phyloP scores from a whole-genome alignment of 2,329 filamentous ascomycete species.

The Phoma herbarum region DNA sequence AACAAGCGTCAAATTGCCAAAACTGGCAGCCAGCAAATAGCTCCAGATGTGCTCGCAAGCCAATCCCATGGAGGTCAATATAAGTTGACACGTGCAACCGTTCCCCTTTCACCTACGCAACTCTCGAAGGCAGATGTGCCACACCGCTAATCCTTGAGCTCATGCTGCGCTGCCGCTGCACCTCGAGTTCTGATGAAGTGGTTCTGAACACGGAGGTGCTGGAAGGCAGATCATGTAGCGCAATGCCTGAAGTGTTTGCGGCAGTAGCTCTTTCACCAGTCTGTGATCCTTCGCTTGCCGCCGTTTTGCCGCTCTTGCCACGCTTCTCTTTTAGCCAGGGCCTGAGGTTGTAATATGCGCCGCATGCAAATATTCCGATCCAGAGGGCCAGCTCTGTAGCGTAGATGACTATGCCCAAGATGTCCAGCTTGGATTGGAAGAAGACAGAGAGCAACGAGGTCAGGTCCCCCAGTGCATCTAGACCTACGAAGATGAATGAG shows the following conservation, averaged over 20 bases:
- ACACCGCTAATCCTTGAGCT: constrained; percentile 14
- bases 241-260: constrained; percentile 38
- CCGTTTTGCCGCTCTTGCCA: background rate
- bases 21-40: constrained; percentile 8
- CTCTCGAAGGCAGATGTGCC: constrained; percentile 16
- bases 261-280: constrained; percentile 2
- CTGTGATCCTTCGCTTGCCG: constrained; percentile 2
- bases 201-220: constrained; percentile 72
- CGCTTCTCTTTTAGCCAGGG: constrained; percentile 63
- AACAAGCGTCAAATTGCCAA: background rate
- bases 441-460: constrained; percentile 72
- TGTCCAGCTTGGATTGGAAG: constrained; percentile 66
- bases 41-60: background rate
- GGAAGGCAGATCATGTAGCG: constrained; percentile 62
- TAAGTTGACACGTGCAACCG: background rate
- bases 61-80: constrained; percentile 1
- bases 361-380: constrained; percentile 72
- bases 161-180: constrained; percentile 32
- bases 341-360: constrained; percentile 69
- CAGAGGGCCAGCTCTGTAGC: constrained; percentile 71
- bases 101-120: constrained; percentile 16
- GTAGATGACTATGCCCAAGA: constrained; percentile 73
- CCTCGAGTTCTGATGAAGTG: constrained; percentile 54
- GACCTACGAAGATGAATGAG: constrained; percentile 74
- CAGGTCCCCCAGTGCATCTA: constrained; percentile 74